Conservation (phyloP, 208 protist species). For the Polymyxa betae region DNA sequence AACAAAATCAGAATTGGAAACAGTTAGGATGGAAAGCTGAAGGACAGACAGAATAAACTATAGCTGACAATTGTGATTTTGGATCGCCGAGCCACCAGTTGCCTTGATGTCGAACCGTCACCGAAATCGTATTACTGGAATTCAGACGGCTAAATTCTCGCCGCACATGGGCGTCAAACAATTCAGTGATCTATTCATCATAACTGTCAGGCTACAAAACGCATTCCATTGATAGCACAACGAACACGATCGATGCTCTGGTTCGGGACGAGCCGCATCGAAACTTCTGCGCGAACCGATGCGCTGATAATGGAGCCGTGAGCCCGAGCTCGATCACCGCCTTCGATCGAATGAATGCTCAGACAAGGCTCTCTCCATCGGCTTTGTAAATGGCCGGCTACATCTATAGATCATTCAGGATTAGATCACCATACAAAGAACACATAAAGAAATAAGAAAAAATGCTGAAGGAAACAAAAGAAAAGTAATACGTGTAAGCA, state of each 20-base stretch:
- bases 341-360: conserved; percentile 14
- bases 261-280: conserved; percentile 2
- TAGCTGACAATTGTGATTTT: neutral
- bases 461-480: too few species aligned
- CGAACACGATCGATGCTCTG: neutral
- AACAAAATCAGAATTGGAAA: too few species aligned
- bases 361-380: conserved; percentile 18
- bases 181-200: conserved; percentile 18
- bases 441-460: too few species aligned
- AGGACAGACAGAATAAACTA: neutral
- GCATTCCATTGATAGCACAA: neutral
- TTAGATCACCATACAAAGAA: neutral
- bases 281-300: neutral
- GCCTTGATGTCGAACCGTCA: neutral
- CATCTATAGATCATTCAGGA: neutral
- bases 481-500: too few species aligned
- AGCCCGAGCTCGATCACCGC: neutral
- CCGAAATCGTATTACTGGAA: conserved; percentile 14
- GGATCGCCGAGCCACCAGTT: conserved; percentile 44
- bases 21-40: too few species aligned
- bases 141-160: neutral
- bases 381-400: neutral
- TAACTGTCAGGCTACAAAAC: too few species aligned
- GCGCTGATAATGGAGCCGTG: neutral
- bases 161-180: neutral